Conservation (phyloP, 2,329 filamentous ascomycete species). For the Colletotrichum orbiculare region DNA sequence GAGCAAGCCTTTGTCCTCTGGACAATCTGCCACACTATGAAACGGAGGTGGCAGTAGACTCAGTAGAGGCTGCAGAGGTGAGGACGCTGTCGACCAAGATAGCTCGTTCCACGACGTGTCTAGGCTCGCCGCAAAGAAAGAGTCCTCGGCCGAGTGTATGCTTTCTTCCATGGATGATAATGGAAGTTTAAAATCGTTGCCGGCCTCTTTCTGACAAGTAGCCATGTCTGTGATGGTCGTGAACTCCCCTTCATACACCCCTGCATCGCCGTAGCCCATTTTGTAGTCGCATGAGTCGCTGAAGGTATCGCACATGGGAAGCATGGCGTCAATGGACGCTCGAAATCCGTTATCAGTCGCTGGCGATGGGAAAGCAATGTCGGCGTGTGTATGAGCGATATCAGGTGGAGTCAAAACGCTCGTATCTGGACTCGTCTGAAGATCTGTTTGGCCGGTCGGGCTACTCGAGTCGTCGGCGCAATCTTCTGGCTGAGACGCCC, state of each 20-base stretch:
- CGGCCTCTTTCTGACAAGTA: conserved; percentile 4
- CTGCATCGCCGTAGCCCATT: conserved; percentile 1
- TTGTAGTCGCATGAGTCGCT: conserved; percentile 12
- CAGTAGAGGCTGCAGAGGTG: conserved; percentile 16
- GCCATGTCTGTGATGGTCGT: conserved; percentile 8
- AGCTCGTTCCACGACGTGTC: conserved; percentile 25
- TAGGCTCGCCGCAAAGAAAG: conserved; percentile 17
- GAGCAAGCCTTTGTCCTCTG: conserved; percentile 27
- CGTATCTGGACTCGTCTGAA: conserved; percentile 28
- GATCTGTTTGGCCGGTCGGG: conserved; percentile 7
- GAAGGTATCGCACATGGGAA: conserved; percentile 15
- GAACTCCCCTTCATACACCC: conserved; percentile 9
- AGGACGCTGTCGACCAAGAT: conserved; percentile 16
- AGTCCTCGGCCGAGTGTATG: conserved; percentile 16
- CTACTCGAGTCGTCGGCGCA: conserved; percentile 25
- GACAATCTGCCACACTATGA: conserved; percentile 11
- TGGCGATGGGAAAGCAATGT: conserved; percentile 6
- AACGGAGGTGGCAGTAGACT: conserved; percentile 12
- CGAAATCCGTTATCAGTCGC: conserved; percentile 6
- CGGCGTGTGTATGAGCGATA: not conserved
- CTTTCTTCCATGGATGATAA: conserved; percentile 1
- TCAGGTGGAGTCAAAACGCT: conserved; percentile 24
- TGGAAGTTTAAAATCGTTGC: not conserved
- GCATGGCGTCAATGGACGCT: conserved; percentile 10
- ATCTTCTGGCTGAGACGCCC: not conserved